Conservation (phyloP, 306 rosid species). For the Neltuma alba region DNA sequence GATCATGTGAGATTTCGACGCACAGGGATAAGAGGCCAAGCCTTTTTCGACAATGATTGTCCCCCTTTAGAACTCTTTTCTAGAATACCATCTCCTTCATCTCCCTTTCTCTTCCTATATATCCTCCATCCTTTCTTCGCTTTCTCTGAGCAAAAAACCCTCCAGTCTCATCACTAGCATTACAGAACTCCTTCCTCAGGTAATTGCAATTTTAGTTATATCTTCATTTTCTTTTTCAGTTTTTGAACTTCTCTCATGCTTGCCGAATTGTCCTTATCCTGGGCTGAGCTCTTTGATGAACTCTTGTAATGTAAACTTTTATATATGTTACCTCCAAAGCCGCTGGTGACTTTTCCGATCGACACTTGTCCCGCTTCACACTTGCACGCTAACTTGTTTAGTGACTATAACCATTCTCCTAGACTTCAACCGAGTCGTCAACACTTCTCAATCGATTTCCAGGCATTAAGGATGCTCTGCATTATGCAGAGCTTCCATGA, state of each 20-base stretch:
- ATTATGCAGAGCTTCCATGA: constrained; percentile 28
- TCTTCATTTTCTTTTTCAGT: not conserved
- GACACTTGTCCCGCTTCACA: not conserved
- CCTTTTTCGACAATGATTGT: constrained; percentile 52
- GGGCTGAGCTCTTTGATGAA: not conserved
- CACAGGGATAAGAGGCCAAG: constrained; percentile 55
- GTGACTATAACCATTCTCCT: not conserved
- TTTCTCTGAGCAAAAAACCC: not conserved
- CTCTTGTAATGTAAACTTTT: not conserved
- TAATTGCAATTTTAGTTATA: not conserved
- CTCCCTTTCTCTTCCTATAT: not conserved
- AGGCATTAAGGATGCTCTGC: not conserved
- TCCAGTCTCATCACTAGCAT: constrained; percentile 3
- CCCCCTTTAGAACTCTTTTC: constrained; percentile 36
- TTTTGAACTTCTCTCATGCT: not conserved
- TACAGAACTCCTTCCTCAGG: constrained; percentile 35
- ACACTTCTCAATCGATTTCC: constrained; percentile 1
- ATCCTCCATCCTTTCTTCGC: not conserved
- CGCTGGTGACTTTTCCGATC: not conserved
- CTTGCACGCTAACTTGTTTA: not conserved
- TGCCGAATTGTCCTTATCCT: not conserved
- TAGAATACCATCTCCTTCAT: constrained; percentile 19
- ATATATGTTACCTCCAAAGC: not conserved
- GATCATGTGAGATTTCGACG: constrained; percentile 56
- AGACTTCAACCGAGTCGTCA: not conserved